A percentile compares a stretch with the other conserved stretches of the same genome.
Evolutionary conservation across 345 rosid species (phyloP).

Genomic region (Salix caprea): DNA sequence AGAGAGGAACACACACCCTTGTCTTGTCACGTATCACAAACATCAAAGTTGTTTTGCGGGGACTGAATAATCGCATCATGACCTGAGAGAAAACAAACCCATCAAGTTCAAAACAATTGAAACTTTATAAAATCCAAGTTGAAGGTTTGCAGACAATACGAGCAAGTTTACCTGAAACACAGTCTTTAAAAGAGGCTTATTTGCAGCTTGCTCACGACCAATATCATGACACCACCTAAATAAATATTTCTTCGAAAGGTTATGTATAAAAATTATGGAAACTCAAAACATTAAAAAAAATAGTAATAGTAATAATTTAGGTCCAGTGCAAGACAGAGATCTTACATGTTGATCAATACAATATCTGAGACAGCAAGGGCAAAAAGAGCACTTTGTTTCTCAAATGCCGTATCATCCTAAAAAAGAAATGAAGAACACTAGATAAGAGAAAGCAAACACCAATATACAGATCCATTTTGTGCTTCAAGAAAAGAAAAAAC

Average conservation of each 20-base stretch:
- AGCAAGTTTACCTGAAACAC: conserved; percentile 77
- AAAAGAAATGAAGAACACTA: conserved; percentile 14
- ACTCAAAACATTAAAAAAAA: neutral
- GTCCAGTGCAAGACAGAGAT: conserved; percentile 2
- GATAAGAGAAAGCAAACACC: conserved; percentile 7
- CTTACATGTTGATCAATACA: conserved; percentile 97
- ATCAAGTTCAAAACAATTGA: conserved; percentile 15
- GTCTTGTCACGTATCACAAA: conserved; percentile 99
- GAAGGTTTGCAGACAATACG: conserved; percentile 3
- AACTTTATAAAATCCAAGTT: conserved; percentile 9
- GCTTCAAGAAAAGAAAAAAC: neutral
- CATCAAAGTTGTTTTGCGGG: conserved; percentile 94
- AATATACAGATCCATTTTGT: neutral
- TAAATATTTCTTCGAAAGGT: conserved; percentile 17
- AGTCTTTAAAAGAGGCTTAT: conserved; percentile 94
- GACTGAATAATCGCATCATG: conserved; percentile 99
- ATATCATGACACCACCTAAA: conserved; percentile 99
- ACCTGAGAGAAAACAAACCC: conserved; percentile 53
- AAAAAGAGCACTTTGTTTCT: conserved; percentile 99
- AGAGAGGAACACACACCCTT: conserved; percentile 50
- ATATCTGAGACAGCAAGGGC: conserved; percentile 99
- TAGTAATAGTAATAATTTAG: neutral
- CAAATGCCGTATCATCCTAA: conserved; percentile 98
- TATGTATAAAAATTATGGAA: conserved; percentile 8
- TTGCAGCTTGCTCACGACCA: conserved; percentile 99